Evolutionary conservation across 768 basidiomycete species (phyloP), one percentile per base, ranked within the genome.

Genomic region (Trametopsis cervina): DNA sequence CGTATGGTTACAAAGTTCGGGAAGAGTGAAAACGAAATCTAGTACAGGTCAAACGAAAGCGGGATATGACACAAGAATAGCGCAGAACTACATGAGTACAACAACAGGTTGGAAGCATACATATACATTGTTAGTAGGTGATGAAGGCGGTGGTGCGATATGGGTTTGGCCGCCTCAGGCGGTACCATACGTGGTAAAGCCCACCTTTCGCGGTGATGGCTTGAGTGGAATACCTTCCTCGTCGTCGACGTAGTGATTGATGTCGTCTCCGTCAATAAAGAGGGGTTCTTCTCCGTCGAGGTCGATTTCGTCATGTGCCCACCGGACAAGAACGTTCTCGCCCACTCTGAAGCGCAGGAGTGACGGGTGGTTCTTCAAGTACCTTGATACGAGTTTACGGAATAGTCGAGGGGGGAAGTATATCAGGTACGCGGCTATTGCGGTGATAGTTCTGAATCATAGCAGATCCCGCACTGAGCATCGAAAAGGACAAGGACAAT

Each of bases 211-310:
- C 24, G 61, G 59, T 49, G 68, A 68, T 2, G 64, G 60, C 44
- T 69, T 70, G 18, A 77, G 57, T 12, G 74, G 74, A 46, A 76
- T 75, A 45, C 70, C 69, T 54, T 76, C 74, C 27, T 70, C 68
- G 26, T 76, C 75, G 36, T 69, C 67, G 42, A 59, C 54, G 22
- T 65, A 62, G 21, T 43, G 23, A 15, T 15, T 33, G 18, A 57
- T 65, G 17, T 56, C 61, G 18, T 49, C 55, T 9, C 64, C 67
- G 55, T 75, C 74, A 20, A 77, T 71, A 69, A 74, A 73, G 15
- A 70, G 53, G 49, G 73, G 69, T 46, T 69, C 69, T 33, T 68
- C 66, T 21, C 51, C 57, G 15, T 64, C 64, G 43, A 66, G 61
- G 12, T 65, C 60, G 62, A 74, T 66, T 42, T 76, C 75, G 50